Base-by-base conservation (phyloP, 1,284 basidiomycete species). In the Porphyrellus sp. region DNA sequence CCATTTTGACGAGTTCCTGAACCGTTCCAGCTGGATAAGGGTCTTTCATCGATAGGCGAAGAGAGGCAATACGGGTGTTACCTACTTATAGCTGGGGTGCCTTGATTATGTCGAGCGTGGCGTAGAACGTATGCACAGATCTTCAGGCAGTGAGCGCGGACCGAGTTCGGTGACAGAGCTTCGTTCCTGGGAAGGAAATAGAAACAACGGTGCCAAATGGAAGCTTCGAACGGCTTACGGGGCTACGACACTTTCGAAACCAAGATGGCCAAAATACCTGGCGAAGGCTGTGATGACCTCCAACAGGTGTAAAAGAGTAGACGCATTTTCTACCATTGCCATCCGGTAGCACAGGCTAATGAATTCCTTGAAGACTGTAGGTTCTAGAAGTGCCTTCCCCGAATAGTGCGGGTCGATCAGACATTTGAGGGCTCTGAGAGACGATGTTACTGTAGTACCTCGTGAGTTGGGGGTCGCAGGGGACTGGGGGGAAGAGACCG, bases 311-410 rank as follows among this genome's bases (percentile, higher is more conserved):
- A 82, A 71, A 64, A 94, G 91, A 21, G 94, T 80, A 0, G 65
- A 71, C 0, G 89, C 83, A 0, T 85, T 75, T 65, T 97, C 94
- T 3, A 89, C 91, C 79, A 98, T 85, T 0, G 89, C 89, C 69
- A 98, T 84, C 2, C 96, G 83, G 67, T 96, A 93, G 67, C 86
- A 92, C 9, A 98, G 73, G 44, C 87, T 89, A 63, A 89, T 83
- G 49, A 99, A 83, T 72, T 99, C 96, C 43, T 93, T 91, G 63
- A 97, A 96, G 31, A 93, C 82, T 0, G 85, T 79, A 2, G 83
- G 81, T 34, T 95, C 90, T 55, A 89, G 75, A 39, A 98, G 78
- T 0, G 86, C 88, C 27, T 81, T 82, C 3, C 95, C 96, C 5
- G 87, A 82, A 60, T 93, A 91, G 59, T 87, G 82, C 1, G 87